Conservation (phyloP, 768 basidiomycete genomes). For the Lactarius sp. region DNA sequence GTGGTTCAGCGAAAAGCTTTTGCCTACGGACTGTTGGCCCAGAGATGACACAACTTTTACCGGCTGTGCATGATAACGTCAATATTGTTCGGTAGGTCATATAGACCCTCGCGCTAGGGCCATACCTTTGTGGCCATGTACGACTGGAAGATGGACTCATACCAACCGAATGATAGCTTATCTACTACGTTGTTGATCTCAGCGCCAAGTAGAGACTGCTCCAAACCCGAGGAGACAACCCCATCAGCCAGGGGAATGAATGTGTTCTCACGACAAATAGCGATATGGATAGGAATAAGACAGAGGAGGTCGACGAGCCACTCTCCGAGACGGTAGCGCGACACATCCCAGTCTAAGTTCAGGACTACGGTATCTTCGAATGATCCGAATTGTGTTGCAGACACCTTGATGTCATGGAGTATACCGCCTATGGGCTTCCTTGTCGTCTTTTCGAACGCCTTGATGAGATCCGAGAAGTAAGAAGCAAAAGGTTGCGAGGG, state of each 20-base stretch:
- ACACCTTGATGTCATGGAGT: slow-evolving; percentile 38
- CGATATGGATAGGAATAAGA: too few relatives aligned
- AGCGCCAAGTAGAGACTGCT: slow-evolving; percentile 52
- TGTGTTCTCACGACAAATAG: too few relatives aligned
- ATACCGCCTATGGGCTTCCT: slow-evolving; percentile 48
- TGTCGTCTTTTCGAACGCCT: slow-evolving; percentile 38
- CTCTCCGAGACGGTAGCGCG: too few relatives aligned
- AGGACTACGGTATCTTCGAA: slow-evolving; percentile 26
- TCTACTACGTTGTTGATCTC: slow-evolving; percentile 18
- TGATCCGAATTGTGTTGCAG: slow-evolving; percentile 30
- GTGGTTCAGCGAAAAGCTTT: too few relatives aligned
- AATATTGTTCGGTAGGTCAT: background rate
- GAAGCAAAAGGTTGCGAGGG: slow-evolving; percentile 28
- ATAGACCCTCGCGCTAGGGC: too few relatives aligned
- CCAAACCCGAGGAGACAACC: slow-evolving; percentile 45
- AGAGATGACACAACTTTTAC: slow-evolving; percentile 64
- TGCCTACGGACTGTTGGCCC: slow-evolving; percentile 23
- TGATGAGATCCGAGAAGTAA: slow-evolving; percentile 34
- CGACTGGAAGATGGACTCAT: slow-evolving; percentile 43
- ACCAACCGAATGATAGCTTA: too few relatives aligned
- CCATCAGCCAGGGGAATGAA: slow-evolving; percentile 38
- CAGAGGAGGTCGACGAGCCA: too few relatives aligned
- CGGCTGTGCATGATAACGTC: slow-evolving; percentile 35
- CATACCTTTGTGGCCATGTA: slow-evolving; percentile 53
- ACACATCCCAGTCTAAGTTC: slow-evolving; percentile 16